Evolutionary conservation across 2,329 filamentous ascomycete species (phyloP).

Genomic region (Trichoderma endophyticum): DNA sequence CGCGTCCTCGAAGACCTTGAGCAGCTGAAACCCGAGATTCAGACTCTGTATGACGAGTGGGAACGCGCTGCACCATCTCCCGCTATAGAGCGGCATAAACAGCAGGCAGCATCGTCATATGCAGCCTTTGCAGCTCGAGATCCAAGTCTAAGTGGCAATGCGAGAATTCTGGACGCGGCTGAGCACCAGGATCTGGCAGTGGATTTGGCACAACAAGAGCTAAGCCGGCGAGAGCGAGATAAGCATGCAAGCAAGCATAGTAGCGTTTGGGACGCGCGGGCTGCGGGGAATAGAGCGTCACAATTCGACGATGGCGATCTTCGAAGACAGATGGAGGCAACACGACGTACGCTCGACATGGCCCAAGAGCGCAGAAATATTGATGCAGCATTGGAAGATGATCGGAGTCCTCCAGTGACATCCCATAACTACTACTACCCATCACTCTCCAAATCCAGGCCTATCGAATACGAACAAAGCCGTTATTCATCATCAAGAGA

Average conservation of each 20-base stretch:
- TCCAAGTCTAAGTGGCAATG: constrained; percentile 56
- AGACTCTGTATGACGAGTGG: constrained; percentile 68
- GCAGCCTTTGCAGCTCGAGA: constrained; percentile 54
- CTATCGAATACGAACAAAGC: constrained; percentile 40
- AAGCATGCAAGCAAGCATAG: constrained; percentile 56
- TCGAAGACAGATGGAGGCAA: constrained; percentile 52
- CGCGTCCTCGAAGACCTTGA: constrained; percentile 70
- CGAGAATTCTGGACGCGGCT: constrained; percentile 63
- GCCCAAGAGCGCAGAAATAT: constrained; percentile 27
- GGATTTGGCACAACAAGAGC: constrained; percentile 69
- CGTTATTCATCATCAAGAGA: constrained; percentile 21
- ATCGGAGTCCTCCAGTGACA: constrained; percentile 29
- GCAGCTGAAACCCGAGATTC: constrained; percentile 73
- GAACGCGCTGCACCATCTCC: constrained; percentile 43
- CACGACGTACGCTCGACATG: constrained; percentile 45
- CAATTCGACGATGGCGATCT: constrained; percentile 42
- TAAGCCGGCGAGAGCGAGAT: constrained; percentile 62
- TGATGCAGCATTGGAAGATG: constrained; percentile 24
- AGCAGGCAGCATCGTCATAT: constrained; percentile 29
- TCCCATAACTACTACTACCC: constrained; percentile 52
- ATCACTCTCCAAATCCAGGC: constrained; percentile 50
- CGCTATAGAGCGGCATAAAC: neutral
- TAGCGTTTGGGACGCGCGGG: constrained; percentile 47
- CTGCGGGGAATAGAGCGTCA: neutral
- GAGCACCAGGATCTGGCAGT: constrained; percentile 75